A percentile compares a stretch with the other conserved stretches of the same genome.
Evolutionary conservation across 306 rosid species (phyloP).

Genomic region (Herpetospermum pedunculosum): DNA sequence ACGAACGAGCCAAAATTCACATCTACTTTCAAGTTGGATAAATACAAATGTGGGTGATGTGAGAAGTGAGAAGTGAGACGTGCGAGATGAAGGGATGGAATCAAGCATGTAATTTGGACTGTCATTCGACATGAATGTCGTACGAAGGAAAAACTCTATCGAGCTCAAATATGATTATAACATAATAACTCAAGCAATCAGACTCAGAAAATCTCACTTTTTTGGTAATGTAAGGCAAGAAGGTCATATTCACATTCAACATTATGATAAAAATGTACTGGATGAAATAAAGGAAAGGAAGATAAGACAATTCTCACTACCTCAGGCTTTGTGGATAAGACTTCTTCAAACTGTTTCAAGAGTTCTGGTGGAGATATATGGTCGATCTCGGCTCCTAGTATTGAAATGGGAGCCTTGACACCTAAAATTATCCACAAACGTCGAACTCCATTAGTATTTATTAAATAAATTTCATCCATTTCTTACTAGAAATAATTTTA

Average conservation of each 20-base stretch:
- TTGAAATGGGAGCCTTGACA: slow-evolving; percentile 29
- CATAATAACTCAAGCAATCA: background rate
- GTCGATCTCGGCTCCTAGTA: slow-evolving; percentile 62
- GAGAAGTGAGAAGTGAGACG: too few species aligned
- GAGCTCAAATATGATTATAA: background rate
- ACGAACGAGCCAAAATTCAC: background rate
- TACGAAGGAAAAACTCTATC: background rate
- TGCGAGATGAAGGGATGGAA: background rate
- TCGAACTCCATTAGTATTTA: background rate
- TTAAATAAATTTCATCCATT: background rate
- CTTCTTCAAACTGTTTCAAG: slow-evolving; percentile 46
- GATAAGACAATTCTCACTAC: slow-evolving; percentile 13
- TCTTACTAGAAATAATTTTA: background rate
- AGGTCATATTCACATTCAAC: background rate
- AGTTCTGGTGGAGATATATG: slow-evolving; percentile 35
- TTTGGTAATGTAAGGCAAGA: background rate
- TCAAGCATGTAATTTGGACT: background rate
- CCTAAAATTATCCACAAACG: slow-evolving; percentile 19
- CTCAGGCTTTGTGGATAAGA: slow-evolving; percentile 35
- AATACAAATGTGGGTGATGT: background rate
- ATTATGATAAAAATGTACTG: background rate
- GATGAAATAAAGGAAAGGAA: background rate
- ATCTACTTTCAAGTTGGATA: background rate
- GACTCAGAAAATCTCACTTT: background rate
- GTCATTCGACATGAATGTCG: background rate